Conservation (phyloP, 768 basidiomycete species). For the Lyophyllum decastes region DNA sequence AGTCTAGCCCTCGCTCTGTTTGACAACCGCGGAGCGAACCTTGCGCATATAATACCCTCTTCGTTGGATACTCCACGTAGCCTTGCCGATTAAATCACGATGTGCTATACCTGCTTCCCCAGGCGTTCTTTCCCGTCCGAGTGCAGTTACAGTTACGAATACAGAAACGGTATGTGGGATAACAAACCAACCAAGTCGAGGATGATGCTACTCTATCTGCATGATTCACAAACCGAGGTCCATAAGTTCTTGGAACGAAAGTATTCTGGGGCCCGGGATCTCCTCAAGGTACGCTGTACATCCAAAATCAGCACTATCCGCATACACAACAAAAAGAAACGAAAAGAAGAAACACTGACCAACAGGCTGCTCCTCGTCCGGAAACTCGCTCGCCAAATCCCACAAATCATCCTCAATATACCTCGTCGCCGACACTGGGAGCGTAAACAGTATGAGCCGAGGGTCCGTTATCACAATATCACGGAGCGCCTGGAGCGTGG, state of each 20-base stretch:
- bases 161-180: not conserved
- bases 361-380: constrained; percentile 16
- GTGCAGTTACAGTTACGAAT: too few relatives aligned
- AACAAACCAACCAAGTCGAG: too few relatives aligned
- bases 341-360: constrained; percentile 13
- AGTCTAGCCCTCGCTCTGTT: too few relatives aligned
- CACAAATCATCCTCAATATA: constrained; percentile 23
- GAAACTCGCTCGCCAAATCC: constrained; percentile 19
- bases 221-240: not conserved
- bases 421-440: constrained; percentile 9
- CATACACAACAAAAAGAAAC: too few relatives aligned
- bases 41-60: too few relatives aligned
- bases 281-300: constrained; percentile 9
- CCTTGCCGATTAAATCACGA: too few relatives aligned
- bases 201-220: too few relatives aligned
- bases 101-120: too few relatives aligned
- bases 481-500: constrained; percentile 3
- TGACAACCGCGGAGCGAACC: too few relatives aligned
- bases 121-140: too few relatives aligned
- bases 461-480: constrained; percentile 8
- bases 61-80: too few relatives aligned
- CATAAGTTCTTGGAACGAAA: constrained; percentile 13
- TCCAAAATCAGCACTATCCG: not conserved
- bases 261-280: constrained; percentile 11
- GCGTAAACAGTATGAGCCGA: constrained; percentile 16